Base-by-base conservation (phyloP, 371 early-diverging fungal genomes). In the Haplosporangium sp. region DNA sequence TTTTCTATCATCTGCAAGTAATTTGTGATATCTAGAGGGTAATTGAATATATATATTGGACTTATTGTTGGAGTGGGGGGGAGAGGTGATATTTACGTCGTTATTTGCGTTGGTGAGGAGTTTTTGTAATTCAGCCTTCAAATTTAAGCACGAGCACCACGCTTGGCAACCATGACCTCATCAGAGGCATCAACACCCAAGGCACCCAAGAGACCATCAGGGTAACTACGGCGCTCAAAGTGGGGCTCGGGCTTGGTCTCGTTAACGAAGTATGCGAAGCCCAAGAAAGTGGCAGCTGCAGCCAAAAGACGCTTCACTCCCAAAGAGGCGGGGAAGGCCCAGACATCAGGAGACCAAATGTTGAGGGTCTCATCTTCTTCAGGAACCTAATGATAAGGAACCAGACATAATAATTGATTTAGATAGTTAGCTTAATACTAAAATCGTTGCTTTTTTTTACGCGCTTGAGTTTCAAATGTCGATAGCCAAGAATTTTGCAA, bases 261-360 rank as follows among this genome's bases (percentile, higher is more conserved):
- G 71, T 78, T 83, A 7, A 90, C 67, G n/a, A 88, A n/a, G 44
- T 82, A 84, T 38, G 86, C 83, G 71, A 89, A 81, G 19, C 82
- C 85, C 38, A 84, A 64, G 61, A 89, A 65, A 27, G 78, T 64
- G 52, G 69, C 76, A 55, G 83, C 84, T 19, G 84, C 79, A 53
- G 85, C 63, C 48, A 82, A 78, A 7, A 90, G 65, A 73, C 88
- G 87, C 68, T 84, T 85, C 64, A 86, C 79, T 38, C 89, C 90
- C 76, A 88, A 84, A 59, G 82, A 72, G 53, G 89, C 86, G 62
- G 85, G 86, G 85, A 88, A 89, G 8, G 82, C 71, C 71, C 87
- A 86, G 65, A 90, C 85, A 78, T 90, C 90, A 66, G 90, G 90
- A 47, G 88, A 89, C 88, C 88, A 90, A 35, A 90, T 89, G 85